These are phyloP conservation scores for Fistulifera pelliculosa DNA, from an alignment of 108 stramenopile genomes.

Conservation along the genomic window DNA sequence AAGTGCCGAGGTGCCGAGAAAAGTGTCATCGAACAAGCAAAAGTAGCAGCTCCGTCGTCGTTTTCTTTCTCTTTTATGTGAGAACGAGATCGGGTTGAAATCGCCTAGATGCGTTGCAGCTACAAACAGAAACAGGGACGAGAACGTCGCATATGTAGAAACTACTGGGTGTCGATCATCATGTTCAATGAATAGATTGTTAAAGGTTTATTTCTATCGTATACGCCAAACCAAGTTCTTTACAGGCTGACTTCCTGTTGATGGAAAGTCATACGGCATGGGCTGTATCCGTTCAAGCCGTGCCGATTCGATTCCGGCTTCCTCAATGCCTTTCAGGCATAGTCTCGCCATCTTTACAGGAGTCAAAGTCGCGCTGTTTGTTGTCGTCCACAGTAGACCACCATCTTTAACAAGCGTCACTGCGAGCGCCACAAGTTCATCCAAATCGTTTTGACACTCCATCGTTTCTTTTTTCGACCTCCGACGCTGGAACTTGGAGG, in stretches of 20 bases:
- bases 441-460: constrained; percentile 77
- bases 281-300: constrained; percentile 68
- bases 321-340: constrained; percentile 53
- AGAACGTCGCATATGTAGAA: too few relatives aligned
- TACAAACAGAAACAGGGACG: too few relatives aligned
- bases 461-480: constrained; percentile 68
- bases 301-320: constrained; percentile 43
- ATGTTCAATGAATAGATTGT: too few relatives aligned
- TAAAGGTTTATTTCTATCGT: not conserved
- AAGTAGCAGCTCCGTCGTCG: too few relatives aligned
- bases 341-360: constrained; percentile 56
- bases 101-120: too few relatives aligned
- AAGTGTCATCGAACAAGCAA: too few relatives aligned
- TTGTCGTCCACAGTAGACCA: constrained; percentile 67
- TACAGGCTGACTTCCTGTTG: constrained; percentile 57
- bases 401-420: constrained; percentile 65
- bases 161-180: too few relatives aligned
- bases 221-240: constrained; percentile 63
- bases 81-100: too few relatives aligned
- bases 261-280: constrained; percentile 72
- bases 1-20: constrained; percentile 12
- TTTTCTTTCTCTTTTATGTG: too few relatives aligned
- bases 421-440: constrained; percentile 61
- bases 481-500: constrained; percentile 65
- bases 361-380: constrained; percentile 57